These are phyloP conservation scores for Tripterygium wilfordii DNA, from an alignment of 177 flowering plant genomes.

Conservation along the genomic window DNA sequence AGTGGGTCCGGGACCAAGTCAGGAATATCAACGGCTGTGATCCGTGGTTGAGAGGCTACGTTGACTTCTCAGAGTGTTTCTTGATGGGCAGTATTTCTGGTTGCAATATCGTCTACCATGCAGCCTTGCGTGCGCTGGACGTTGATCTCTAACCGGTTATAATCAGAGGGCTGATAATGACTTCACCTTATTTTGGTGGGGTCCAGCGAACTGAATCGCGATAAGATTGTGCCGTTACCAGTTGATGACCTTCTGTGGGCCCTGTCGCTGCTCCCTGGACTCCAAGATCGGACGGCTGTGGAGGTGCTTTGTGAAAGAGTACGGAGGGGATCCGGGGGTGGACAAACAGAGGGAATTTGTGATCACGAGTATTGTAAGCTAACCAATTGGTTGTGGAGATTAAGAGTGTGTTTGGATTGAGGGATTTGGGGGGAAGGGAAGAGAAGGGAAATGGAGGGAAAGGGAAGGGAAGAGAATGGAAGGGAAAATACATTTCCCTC, in stretches of 20 bases:
- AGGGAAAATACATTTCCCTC: too few relatives aligned
- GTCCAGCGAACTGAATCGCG: conserved; percentile 42
- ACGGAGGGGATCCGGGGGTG: too few relatives aligned
- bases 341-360: too few relatives aligned
- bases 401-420: too few relatives aligned
- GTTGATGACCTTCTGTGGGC: conserved; percentile 38
- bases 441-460: too few relatives aligned
- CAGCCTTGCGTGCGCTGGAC: conserved; percentile 29
- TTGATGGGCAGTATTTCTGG: conserved; percentile 58
- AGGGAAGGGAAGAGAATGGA: too few relatives aligned
- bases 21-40: conserved; percentile 21
- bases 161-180: conserved; percentile 42
- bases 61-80: conserved; percentile 39
- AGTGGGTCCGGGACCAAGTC: conserved; percentile 37
- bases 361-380: conserved; percentile 54
- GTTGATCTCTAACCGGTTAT: conserved; percentile 22
- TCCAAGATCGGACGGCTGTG: too few relatives aligned
- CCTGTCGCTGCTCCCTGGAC: conserved; percentile 46
- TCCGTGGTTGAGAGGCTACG: conserved; percentile 35
- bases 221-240: conserved; percentile 27
- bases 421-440: too few relatives aligned
- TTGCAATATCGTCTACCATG: conserved; percentile 46
- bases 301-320: too few relatives aligned
- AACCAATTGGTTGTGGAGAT: too few relatives aligned
- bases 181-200: conserved; percentile 52